Evolutionary conservation across 1,284 basidiomycete species (phyloP).

Genomic region (Pseudozyma pruni): DNA sequence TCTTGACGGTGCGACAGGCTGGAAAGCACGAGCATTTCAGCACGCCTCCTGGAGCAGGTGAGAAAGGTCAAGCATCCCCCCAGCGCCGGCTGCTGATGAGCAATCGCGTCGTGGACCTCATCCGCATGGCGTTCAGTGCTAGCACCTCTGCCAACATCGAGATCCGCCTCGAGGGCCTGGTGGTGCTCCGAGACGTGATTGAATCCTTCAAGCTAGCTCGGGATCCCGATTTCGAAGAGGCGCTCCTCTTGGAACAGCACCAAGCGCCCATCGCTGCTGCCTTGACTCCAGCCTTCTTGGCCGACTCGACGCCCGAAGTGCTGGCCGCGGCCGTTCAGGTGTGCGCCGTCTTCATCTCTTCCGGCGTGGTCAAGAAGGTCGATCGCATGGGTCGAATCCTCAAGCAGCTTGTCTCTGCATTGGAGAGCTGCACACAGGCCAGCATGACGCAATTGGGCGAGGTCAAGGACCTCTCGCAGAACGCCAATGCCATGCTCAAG

Average conservation of each 20-base stretch:
- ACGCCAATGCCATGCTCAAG: conserved; percentile 92
- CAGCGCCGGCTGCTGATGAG: conserved; percentile 74
- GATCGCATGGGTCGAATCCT: conserved; percentile 91
- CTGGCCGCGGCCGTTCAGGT: conserved; percentile 90
- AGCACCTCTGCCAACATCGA: conserved; percentile 95
- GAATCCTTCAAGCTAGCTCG: conserved; percentile 87
- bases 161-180: conserved; percentile 90
- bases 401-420: conserved; percentile 79
- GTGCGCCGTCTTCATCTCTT: conserved; percentile 93
- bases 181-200: conserved; percentile 90
- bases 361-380: conserved; percentile 92
- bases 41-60: conserved; percentile 73
- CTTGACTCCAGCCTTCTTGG: conserved; percentile 93
- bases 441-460: conserved; percentile 88
- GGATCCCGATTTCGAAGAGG: conserved; percentile 91
- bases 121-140: conserved; percentile 97
- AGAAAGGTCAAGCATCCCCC: conserved; percentile 72
- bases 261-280: conserved; percentile 98
- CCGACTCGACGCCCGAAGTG: conserved; percentile 95
- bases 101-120: conserved; percentile 87
- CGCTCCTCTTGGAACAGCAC: conserved; percentile 93
- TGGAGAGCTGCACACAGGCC: conserved; percentile 79
- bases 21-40: conserved; percentile 69
- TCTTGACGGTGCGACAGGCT: conserved; percentile 78
- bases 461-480: conserved; percentile 85